Evolutionary conservation across 2,329 filamentous ascomycete genomes (phyloP).

Genomic region (Colletotrichum sp.): DNA sequence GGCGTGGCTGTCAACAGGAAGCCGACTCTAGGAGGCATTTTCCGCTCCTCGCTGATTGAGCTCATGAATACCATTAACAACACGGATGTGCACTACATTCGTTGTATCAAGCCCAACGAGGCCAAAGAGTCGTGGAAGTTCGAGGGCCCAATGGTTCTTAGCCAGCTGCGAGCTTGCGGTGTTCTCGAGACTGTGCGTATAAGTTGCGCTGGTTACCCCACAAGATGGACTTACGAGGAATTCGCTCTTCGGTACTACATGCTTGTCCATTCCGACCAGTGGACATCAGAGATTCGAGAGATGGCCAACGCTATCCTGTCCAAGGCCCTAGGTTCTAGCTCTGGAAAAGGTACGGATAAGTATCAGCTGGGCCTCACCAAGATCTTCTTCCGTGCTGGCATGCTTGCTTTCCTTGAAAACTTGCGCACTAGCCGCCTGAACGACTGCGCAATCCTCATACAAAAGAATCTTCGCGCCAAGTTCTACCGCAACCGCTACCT

Average conservation of each 20-base stretch:
- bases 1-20: constrained; percentile 94
- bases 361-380: constrained; percentile 98
- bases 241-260: constrained; percentile 98
- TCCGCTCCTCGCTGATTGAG: constrained; percentile 97
- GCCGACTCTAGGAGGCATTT: constrained; percentile 96
- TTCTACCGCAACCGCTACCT: constrained; percentile 94
- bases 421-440: constrained; percentile 89
- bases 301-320: constrained; percentile 94
- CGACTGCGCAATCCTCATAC: constrained; percentile 94
- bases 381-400: constrained; percentile 98
- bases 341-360: constrained; percentile 80
- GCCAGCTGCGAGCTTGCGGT: constrained; percentile 96
- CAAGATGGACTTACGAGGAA: constrained; percentile 98
- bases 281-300: constrained; percentile 91
- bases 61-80: constrained; percentile 98
- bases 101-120: constrained; percentile 99
- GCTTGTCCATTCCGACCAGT: constrained; percentile 86
- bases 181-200: constrained; percentile 98
- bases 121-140: constrained; percentile 97
- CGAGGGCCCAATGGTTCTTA: constrained; percentile 97
- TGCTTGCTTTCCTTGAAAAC: constrained; percentile 98
- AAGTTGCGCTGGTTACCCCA: constrained; percentile 95
- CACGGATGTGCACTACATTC: constrained; percentile 98
- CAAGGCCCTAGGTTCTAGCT: constrained; percentile 83
- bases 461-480: constrained; percentile 96